phyloP scores from a whole-genome alignment of 2,329 filamentous ascomycete species.

The Pseudogymnoascus sp. region DNA sequence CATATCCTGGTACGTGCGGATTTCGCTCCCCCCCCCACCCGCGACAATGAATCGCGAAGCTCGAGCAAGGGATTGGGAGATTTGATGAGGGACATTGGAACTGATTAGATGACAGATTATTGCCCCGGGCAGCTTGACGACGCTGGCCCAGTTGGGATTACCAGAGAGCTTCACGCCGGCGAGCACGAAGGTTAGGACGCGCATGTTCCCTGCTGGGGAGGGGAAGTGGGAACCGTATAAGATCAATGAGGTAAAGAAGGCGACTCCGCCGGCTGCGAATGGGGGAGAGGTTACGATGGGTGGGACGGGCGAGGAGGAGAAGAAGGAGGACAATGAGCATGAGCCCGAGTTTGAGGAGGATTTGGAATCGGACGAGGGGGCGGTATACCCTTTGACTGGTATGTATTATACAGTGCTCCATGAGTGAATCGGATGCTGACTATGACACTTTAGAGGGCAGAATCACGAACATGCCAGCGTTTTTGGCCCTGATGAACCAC shows the following conservation, averaged over 20 bases:
- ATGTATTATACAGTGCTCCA: conserved; percentile 18
- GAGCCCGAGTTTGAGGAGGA: conserved; percentile 77
- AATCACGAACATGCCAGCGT: conserved; percentile 85
- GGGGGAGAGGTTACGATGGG: conserved; percentile 28
- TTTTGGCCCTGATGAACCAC: conserved; percentile 88
- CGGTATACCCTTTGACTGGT: conserved; percentile 75
- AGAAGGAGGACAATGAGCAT: conserved; percentile 41
- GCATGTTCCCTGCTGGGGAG: conserved; percentile 82
- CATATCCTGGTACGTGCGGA: conserved; percentile 37
- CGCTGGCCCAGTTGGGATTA: conserved; percentile 28
- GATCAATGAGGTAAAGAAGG: conserved; percentile 58
- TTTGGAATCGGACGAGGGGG: conserved; percentile 76
- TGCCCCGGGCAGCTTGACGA: conserved; percentile 35
- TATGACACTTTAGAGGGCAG: conserved; percentile 50
- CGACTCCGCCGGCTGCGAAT: conserved; percentile 17
- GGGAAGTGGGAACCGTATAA: conserved; percentile 74
- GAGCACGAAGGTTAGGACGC: conserved; percentile 75
- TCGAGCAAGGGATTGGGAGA: background rate
- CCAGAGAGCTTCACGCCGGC: conserved; percentile 63
- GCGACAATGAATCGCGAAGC: background rate
- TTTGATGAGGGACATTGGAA: background rate
- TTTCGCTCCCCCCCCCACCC: background rate
- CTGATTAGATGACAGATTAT: conserved; percentile 27
- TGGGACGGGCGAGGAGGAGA: conserved; percentile 26
- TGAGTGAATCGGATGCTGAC: conserved; percentile 5